Conservation (phyloP, 2,329 filamentous ascomycete species). For the Capronia coronata region DNA sequence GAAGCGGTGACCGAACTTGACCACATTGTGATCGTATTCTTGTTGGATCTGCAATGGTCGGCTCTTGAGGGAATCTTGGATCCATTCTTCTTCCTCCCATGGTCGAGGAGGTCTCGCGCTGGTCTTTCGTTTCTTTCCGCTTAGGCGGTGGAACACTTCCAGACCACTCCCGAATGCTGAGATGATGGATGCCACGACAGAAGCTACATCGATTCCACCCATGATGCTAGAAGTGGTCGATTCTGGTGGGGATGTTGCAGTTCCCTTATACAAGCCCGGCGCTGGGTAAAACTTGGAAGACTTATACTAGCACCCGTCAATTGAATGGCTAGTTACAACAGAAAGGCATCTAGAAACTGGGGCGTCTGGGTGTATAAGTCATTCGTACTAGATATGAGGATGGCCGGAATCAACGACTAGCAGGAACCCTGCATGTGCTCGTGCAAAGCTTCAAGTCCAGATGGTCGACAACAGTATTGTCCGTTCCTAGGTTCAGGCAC, state of each 20-base stretch:
- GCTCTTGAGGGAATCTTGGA: constrained; percentile 21
- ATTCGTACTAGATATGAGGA: too few relatives aligned
- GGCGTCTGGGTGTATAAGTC: too few relatives aligned
- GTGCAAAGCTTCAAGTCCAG: constrained; percentile 15
- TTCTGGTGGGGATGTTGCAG: too few relatives aligned
- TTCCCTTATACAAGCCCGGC: too few relatives aligned
- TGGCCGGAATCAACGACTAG: constrained; percentile 1
- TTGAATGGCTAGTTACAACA: too few relatives aligned
- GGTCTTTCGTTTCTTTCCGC: constrained; percentile 22
- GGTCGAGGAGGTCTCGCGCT: constrained; percentile 18
- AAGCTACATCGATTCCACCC: constrained; percentile 24
- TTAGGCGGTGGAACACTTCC: constrained; percentile 23
- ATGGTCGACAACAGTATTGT: constrained; percentile 10
- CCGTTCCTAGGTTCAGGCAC: background rate
- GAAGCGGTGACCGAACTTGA: constrained; percentile 24
- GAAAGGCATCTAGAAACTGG: constrained; percentile 3
- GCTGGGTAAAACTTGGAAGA: too few relatives aligned
- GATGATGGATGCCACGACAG: constrained; percentile 27
- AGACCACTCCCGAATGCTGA: constrained; percentile 26
- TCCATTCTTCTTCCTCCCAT: constrained; percentile 25
- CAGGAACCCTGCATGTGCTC: constrained; percentile 12
- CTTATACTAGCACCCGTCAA: too few relatives aligned
- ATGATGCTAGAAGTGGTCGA: constrained; percentile 8
- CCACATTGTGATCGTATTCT: constrained; percentile 24
- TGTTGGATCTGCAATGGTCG: constrained; percentile 24